These are phyloP conservation scores for Vitis cinerea DNA, from an alignment of 164 flowering plant genomes.

Conservation along the genomic window DNA sequence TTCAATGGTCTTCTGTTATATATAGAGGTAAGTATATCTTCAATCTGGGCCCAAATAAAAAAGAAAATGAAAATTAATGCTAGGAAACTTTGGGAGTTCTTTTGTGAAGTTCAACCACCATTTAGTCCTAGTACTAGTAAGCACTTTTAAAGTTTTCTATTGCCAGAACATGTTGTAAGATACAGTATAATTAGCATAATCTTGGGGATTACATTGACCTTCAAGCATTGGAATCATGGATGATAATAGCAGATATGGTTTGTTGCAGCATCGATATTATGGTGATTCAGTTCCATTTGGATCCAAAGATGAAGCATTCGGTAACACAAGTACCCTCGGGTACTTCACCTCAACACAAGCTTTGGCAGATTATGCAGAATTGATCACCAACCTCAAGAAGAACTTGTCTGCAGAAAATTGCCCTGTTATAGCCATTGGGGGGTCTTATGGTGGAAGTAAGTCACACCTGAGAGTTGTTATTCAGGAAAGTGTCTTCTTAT, in stretches of 20 bases:
- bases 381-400: slow-evolving; percentile 4
- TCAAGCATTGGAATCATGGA: too few species aligned
- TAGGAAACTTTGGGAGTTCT: too few species aligned
- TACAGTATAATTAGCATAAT: too few species aligned
- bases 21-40: slow-evolving; percentile 19
- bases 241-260: too few species aligned
- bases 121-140: too few species aligned
- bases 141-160: too few species aligned
- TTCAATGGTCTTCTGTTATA: slow-evolving; percentile 21
- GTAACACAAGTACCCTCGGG: not conserved
- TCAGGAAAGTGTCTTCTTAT: too few species aligned
- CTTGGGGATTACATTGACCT: too few species aligned
- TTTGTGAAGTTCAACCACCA: too few species aligned
- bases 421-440: slow-evolving; percentile 9
- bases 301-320: not conserved
- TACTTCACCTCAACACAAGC: slow-evolving; percentile 9
- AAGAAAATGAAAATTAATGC: too few species aligned
- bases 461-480: not conserved
- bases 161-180: too few species aligned
- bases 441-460: slow-evolving; percentile 15
- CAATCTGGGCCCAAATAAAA: too few species aligned
- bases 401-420: slow-evolving; percentile 1
- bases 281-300: slow-evolving; percentile 8
- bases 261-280: slow-evolving; percentile 8
- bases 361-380: slow-evolving; percentile 1